These are phyloP conservation scores for Avena eriantha DNA, from an alignment of 176 grass and related monocot genomes.

Conservation along the genomic window DNA sequence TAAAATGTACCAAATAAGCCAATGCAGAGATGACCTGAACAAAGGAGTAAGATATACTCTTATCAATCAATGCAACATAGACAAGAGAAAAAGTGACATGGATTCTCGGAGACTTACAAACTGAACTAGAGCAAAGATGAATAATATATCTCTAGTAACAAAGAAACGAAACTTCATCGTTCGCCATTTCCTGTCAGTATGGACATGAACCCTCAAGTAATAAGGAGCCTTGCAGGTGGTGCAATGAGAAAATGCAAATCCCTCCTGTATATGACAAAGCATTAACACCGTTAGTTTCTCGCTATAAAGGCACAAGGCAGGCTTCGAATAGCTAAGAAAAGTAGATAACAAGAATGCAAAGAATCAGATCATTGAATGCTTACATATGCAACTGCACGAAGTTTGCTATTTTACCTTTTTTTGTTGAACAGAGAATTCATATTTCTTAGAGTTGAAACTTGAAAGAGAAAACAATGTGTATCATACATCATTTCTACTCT, in stretches of 20 bases:
- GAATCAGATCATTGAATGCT: slow-evolving; percentile 20
- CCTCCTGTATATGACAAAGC: slow-evolving; percentile 73
- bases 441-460: not conserved
- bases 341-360: slow-evolving; percentile 27
- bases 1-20: slow-evolving; percentile 87
- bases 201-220: slow-evolving; percentile 94
- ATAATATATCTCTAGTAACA: slow-evolving; percentile 96
- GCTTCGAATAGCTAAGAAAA: slow-evolving; percentile 1
- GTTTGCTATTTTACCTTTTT: not conserved
- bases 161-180: slow-evolving; percentile 98
- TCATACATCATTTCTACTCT: slow-evolving; percentile 3
- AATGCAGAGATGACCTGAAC: slow-evolving; percentile 85
- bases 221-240: slow-evolving; percentile 99
- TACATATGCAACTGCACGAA: not conserved
- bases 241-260: slow-evolving; percentile 99
- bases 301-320: slow-evolving; percentile 18
- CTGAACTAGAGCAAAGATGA: slow-evolving; percentile 93
- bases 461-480: not conserved
- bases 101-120: slow-evolving; percentile 61
- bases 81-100: slow-evolving; percentile 10
- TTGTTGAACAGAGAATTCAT: not conserved
- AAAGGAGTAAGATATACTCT: slow-evolving; percentile 40
- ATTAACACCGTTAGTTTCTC: not conserved
- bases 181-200: slow-evolving; percentile 99
- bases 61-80: slow-evolving; percentile 38